phyloP scores from a whole-genome alignment of 441 rosid genomes.

The Arabidopsis hybrid region DNA sequence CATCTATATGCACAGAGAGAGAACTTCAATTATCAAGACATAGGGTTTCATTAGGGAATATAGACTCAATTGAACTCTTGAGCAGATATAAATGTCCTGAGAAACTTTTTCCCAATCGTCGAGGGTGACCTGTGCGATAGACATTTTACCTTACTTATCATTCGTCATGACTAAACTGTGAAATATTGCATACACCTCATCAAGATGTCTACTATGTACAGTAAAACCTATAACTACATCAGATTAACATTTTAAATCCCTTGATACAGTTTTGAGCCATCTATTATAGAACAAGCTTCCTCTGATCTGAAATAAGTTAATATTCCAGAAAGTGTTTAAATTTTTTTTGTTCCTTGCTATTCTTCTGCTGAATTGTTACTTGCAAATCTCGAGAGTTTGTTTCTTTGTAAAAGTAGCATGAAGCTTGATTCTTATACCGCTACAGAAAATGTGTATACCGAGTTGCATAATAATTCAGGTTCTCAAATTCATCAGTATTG shows the following conservation, averaged over 20 bases:
- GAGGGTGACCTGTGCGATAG: not conserved
- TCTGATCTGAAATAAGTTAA: not conserved
- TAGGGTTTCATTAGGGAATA: not conserved
- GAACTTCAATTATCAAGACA: not conserved
- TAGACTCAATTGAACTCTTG: not conserved
- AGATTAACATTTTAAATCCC: slow-evolving; percentile 1
- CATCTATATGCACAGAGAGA: too few relatives aligned
- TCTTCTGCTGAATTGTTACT: slow-evolving; percentile 1
- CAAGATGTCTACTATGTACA: not conserved
- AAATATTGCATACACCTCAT: not conserved
- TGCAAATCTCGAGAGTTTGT: not conserved
- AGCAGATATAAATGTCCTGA: not conserved
- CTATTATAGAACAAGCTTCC: not conserved
- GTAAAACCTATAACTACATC: not conserved
- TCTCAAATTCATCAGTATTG: not conserved
- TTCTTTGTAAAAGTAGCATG: not conserved
- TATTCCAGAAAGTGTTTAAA: not conserved
- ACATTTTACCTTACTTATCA: not conserved
- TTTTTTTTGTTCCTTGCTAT: not conserved
- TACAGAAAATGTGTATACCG: not conserved
- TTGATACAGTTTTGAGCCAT: slow-evolving; percentile 3
- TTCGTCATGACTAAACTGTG: not conserved
- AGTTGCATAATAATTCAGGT: not conserved
- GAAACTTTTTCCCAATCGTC: not conserved
- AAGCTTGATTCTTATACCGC: not conserved